Conservation (phyloP, 192 early-diverging fungal species). For the Umbelopsis sp. region DNA sequence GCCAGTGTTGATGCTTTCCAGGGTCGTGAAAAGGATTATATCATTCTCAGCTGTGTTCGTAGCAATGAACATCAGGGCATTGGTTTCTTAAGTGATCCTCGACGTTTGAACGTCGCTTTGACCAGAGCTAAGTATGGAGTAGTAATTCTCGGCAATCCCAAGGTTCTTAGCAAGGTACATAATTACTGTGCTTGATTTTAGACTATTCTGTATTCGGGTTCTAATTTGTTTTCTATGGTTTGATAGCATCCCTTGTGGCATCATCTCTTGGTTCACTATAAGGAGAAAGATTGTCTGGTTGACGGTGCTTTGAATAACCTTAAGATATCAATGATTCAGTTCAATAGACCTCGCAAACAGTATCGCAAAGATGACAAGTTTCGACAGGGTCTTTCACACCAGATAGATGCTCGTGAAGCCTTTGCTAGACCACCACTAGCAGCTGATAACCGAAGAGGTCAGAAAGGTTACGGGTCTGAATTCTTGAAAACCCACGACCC, state of each 20-base stretch:
- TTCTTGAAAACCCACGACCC: conserved; percentile 55
- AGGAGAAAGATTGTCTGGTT: conserved; percentile 85
- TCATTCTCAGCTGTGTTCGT: conserved; percentile 96
- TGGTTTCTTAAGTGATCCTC: conserved; percentile 88
- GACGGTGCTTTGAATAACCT: conserved; percentile 92
- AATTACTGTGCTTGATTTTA: not conserved
- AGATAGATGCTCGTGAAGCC: conserved; percentile 60
- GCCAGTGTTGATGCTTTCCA: conserved; percentile 99
- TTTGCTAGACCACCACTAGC: conserved; percentile 58
- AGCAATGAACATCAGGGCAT: conserved; percentile 98
- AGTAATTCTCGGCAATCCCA: conserved; percentile 95
- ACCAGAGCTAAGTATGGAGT: conserved; percentile 93
- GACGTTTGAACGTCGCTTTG: conserved; percentile 89
- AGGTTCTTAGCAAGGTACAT: conserved; percentile 77
- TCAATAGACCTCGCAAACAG: conserved; percentile 69
- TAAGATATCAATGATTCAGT: conserved; percentile 88
- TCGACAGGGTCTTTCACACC: conserved; percentile 59
- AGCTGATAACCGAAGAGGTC: conserved; percentile 49
- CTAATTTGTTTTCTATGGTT: not conserved
- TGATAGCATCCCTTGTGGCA: conserved; percentile 90
- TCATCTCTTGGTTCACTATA: conserved; percentile 92
- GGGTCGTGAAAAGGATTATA: conserved; percentile 99
- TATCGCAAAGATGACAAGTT: conserved; percentile 62
- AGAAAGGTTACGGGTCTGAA: conserved; percentile 49
- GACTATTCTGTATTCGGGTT: not conserved